A percentile compares a stretch with the other conserved stretches of the same genome.
phyloP scores from a whole-genome alignment of 2,329 filamentous ascomycete genomes.

The Beauveria scarabaeidicola region DNA sequence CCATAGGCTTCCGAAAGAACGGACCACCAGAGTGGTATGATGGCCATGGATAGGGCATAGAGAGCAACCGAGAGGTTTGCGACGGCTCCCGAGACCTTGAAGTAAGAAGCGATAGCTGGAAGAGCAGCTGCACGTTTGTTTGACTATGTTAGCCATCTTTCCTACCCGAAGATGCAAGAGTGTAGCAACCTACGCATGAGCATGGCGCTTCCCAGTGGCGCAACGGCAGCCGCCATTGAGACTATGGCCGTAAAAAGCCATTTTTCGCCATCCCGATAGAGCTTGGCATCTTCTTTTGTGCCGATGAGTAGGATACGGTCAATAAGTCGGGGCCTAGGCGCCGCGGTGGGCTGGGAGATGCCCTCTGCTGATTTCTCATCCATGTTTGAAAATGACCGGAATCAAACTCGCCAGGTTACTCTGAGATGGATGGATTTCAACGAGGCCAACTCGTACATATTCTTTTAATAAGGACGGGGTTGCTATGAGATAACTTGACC shows the following conservation, averaged over 20 bases:
- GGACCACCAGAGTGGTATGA: conserved; percentile 83
- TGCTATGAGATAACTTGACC: background rate
- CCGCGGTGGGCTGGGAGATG: background rate
- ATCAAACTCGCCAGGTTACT: background rate
- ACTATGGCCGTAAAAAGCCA: background rate
- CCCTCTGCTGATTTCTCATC: background rate
- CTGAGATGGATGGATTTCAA: background rate
- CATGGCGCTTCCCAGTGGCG: background rate
- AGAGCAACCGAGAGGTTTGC: conserved; percentile 69
- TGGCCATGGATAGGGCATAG: conserved; percentile 76
- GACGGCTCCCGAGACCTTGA: conserved; percentile 55
- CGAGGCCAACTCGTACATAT: background rate
- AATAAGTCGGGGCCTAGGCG: background rate
- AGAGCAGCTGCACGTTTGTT: conserved; percentile 50
- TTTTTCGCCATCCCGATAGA: background rate
- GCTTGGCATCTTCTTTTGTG: background rate
- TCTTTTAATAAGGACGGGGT: background rate
- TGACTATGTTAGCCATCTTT: conserved; percentile 6
- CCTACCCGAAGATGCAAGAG: background rate
- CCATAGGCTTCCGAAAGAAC: conserved; percentile 68
- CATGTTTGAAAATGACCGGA: background rate
- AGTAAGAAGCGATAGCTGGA: conserved; percentile 50
- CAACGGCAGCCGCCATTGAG: background rate
- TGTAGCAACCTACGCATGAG: background rate
- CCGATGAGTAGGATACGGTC: background rate